These are phyloP conservation scores for Microbotryum lychnidis-dioicae DNA, from an alignment of 1,284 basidiomycete genomes.

Conservation along the genomic window DNA sequence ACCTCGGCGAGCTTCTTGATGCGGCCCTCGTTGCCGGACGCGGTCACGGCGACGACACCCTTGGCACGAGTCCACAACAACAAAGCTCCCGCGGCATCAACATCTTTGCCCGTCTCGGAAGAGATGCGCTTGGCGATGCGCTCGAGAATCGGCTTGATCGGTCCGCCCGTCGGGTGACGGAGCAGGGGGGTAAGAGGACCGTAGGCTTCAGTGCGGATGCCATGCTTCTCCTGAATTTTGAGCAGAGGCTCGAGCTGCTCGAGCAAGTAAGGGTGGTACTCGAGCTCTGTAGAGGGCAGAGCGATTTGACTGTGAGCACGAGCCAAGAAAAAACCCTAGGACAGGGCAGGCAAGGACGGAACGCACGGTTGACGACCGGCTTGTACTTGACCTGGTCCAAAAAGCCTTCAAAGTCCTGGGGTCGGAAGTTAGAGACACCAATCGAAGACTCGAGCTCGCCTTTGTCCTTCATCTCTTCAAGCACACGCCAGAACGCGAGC, in stretches of 20 bases:
- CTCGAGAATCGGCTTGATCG: constrained; percentile 50
- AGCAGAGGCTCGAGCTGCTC: constrained; percentile 29
- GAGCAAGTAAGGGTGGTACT: constrained; percentile 34
- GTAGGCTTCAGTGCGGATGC: constrained; percentile 47
- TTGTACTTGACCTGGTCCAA: constrained; percentile 25
- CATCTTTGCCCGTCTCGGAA: constrained; percentile 43
- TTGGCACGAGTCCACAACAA: constrained; percentile 56
- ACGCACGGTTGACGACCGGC: constrained; percentile 31
- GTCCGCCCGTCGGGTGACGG: constrained; percentile 47
- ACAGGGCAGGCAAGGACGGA: too few species aligned
- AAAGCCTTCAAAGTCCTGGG: constrained; percentile 31
- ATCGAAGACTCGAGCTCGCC: constrained; percentile 30
- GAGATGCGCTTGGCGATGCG: constrained; percentile 44
- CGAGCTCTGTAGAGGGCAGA: constrained; percentile 10
- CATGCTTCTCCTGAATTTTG: constrained; percentile 28
- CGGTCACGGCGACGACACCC: constrained; percentile 59
- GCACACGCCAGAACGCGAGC: constrained; percentile 31
- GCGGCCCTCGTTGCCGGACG: constrained; percentile 59
- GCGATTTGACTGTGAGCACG: not conserved
- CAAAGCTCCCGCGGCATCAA: constrained; percentile 52
- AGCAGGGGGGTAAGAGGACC: constrained; percentile 45
- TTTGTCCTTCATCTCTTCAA: constrained; percentile 33
- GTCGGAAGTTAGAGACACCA: constrained; percentile 35
- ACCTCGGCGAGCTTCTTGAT: constrained; percentile 57
- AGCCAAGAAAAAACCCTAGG: not conserved